Percentiles rank a stretch among this genome's conserved stretches.
Evolutionary conservation across 176 grass and related monocot genomes (phyloP).

Genomic region (Oryza longistaminata): DNA sequence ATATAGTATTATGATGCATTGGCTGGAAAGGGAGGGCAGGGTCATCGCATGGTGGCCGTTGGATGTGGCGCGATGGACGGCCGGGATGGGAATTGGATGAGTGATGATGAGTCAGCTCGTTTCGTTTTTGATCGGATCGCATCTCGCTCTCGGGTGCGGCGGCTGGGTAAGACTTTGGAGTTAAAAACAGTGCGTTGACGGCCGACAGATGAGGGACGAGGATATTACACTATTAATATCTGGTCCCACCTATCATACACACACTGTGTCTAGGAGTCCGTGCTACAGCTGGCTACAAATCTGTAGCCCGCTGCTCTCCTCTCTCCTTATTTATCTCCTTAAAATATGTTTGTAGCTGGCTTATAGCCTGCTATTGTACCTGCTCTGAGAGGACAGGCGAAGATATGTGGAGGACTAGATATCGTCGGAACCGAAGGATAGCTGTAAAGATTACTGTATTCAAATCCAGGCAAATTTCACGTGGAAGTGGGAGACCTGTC

Average conservation of each 20-base stretch:
- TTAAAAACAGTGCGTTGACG: constrained; percentile 38
- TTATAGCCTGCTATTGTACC: too few species aligned
- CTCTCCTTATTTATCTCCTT: too few species aligned
- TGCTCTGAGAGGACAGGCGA: not conserved
- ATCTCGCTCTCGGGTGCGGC: not conserved
- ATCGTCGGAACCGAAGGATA: not conserved
- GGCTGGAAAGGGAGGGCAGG: constrained; percentile 2
- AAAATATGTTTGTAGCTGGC: too few species aligned
- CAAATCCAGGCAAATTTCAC: too few species aligned
- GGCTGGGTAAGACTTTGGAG: constrained; percentile 6
- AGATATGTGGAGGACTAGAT: not conserved
- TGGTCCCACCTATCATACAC: too few species aligned
- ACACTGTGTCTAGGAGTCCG: too few species aligned
- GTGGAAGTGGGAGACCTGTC: too few species aligned
- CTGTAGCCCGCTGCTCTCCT: too few species aligned
- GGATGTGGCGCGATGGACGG: constrained; percentile 4
- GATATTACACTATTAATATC: too few species aligned
- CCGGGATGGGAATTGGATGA: not conserved
- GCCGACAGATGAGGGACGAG: constrained; percentile 2
- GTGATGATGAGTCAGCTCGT: constrained; percentile 36
- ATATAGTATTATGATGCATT: not conserved
- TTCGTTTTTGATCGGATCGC: not conserved
- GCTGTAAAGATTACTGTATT: not conserved
- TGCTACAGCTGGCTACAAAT: too few species aligned
- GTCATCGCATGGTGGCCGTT: not conserved